Percentiles rank a stretch among this genome's conserved stretches.
These are phyloP conservation scores for Pestalotiopsis fici DNA, from an alignment of 2,329 filamentous ascomycete species.

Conservation along the genomic window DNA sequence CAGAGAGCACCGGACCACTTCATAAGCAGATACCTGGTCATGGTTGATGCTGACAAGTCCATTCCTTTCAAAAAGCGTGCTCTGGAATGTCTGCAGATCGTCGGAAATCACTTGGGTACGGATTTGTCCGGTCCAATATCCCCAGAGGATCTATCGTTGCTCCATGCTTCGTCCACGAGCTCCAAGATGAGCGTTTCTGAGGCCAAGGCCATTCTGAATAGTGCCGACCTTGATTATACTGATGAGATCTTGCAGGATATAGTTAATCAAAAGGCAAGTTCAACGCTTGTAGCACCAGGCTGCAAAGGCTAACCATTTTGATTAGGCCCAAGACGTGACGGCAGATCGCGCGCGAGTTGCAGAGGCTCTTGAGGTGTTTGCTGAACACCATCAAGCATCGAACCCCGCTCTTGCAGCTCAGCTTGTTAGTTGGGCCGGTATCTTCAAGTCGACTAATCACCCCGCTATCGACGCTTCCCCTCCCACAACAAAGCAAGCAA, in stretches of 20 bases:
- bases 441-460: slow-evolving; percentile 17
- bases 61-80: slow-evolving; percentile 16
- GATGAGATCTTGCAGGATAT: slow-evolving; percentile 27
- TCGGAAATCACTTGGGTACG: slow-evolving; percentile 20
- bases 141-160: background rate
- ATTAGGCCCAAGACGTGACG: slow-evolving; percentile 6
- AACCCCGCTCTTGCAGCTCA: slow-evolving; percentile 20
- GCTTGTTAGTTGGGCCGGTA: slow-evolving; percentile 22
- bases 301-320: background rate
- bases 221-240: slow-evolving; percentile 21
- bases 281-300: background rate
- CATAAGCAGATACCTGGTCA: slow-evolving; percentile 19
- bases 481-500: slow-evolving; percentile 7
- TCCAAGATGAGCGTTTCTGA: background rate
- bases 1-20: slow-evolving; percentile 16
- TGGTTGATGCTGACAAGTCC: slow-evolving; percentile 11
- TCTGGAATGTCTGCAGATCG: slow-evolving; percentile 22
- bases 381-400: slow-evolving; percentile 23
- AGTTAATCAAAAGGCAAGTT: slow-evolving; percentile 23
- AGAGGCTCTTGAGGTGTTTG: slow-evolving; percentile 27
- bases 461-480: background rate
- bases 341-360: slow-evolving; percentile 21
- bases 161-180: background rate
- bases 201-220: slow-evolving; percentile 13
- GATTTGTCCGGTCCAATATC: slow-evolving; percentile 22